phyloP scores from a whole-genome alignment of 2,329 filamentous ascomycete species.

The Phialophora expanda region DNA sequence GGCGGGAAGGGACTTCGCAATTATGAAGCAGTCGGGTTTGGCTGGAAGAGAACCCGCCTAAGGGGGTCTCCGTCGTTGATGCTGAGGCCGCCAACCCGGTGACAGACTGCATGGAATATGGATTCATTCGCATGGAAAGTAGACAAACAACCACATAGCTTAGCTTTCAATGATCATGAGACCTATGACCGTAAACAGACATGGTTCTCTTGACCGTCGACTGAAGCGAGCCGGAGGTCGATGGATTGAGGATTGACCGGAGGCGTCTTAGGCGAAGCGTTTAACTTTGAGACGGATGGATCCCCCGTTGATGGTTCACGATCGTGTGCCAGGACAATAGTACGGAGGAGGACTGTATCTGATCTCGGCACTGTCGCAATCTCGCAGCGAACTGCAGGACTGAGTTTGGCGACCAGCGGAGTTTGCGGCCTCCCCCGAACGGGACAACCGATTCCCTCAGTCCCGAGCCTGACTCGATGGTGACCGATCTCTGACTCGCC shows the following conservation, averaged over 20 bases:
- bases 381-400: neutral
- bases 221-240: too few relatives aligned
- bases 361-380: neutral
- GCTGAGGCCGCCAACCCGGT: neutral
- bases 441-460: too few relatives aligned
- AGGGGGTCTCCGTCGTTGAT: neutral
- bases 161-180: constrained; percentile 22
- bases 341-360: neutral
- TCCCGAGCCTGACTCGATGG: too few relatives aligned
- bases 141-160: constrained; percentile 19
- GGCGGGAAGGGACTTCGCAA: neutral
- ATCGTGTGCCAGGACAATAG: neutral
- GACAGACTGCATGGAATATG: neutral
- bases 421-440: too few relatives aligned
- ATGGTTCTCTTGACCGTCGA: neutral
- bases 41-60: neutral
- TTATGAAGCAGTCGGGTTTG: neutral
- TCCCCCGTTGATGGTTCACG: too few relatives aligned
- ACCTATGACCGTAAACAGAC: constrained; percentile 11
- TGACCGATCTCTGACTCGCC: too few relatives aligned
- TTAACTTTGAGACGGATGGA: too few relatives aligned
- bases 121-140: neutral
- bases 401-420: too few relatives aligned
- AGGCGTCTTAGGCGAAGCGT: too few relatives aligned
- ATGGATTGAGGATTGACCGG: too few relatives aligned